These are phyloP conservation scores for Clarireedia hainanense DNA, from an alignment of 2,329 filamentous ascomycete genomes.

Conservation along the genomic window DNA sequence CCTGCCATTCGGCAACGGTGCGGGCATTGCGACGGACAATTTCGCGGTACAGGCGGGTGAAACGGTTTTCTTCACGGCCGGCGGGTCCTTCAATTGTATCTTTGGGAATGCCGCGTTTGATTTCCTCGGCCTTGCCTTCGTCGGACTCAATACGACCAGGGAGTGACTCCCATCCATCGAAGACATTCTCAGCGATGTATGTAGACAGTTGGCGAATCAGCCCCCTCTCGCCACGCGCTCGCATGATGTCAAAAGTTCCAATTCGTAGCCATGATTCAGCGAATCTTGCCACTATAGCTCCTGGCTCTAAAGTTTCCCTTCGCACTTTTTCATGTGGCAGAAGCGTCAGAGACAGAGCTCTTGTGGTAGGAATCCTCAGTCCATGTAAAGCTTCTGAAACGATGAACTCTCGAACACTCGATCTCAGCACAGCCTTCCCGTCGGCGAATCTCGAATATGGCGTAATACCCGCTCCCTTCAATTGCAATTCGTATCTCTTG, in stretches of 20 bases:
- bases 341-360: constrained; percentile 75
- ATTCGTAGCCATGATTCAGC: constrained; percentile 87
- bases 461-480: constrained; percentile 89
- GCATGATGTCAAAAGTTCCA: constrained; percentile 91
- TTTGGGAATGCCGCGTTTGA: constrained; percentile 40
- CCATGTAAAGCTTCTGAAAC: constrained; percentile 86
- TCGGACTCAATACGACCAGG: constrained; percentile 51
- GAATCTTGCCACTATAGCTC: constrained; percentile 86
- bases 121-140: constrained; percentile 37
- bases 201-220: constrained; percentile 68
- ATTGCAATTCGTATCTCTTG: constrained; percentile 79
- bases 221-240: constrained; percentile 69
- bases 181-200: constrained; percentile 82
- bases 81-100: constrained; percentile 58
- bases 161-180: constrained; percentile 79
- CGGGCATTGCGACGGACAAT: constrained; percentile 77
- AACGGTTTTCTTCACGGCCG: constrained; percentile 73
- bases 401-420: constrained; percentile 88
- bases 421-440: constrained; percentile 85
- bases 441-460: constrained; percentile 96
- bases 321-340: constrained; percentile 65
- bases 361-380: constrained; percentile 75
- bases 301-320: constrained; percentile 77
- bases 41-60: constrained; percentile 78
- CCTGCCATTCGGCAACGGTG: constrained; percentile 91